Conservation (phyloP, 768 basidiomycete genomes). For the Termitomyces bulborhizus region DNA sequence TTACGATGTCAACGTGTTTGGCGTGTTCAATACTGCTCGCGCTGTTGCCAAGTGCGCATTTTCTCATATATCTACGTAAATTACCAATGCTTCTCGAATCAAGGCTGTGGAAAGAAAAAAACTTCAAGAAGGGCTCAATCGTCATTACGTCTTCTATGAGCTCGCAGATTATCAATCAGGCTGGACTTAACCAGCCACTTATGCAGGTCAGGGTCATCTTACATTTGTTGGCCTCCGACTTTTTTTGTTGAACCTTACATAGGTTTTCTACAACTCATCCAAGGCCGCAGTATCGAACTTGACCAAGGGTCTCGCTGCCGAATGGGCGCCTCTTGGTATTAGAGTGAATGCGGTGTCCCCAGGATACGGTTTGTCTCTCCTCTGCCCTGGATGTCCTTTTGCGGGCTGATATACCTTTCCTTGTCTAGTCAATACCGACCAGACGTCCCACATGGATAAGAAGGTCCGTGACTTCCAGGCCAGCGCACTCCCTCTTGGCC, state of each 20-base stretch:
- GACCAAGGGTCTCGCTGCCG: slow-evolving; percentile 51
- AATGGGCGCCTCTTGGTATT: slow-evolving; percentile 51
- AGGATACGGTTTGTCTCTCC: slow-evolving; percentile 41
- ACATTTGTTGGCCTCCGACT: too few relatives aligned
- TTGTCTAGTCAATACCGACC: slow-evolving; percentile 47
- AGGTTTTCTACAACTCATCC: slow-evolving; percentile 58
- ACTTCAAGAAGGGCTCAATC: slow-evolving; percentile 40
- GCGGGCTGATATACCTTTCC: not conserved
- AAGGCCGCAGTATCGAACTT: slow-evolving; percentile 61
- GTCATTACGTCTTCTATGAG: slow-evolving; percentile 65
- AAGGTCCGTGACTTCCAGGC: slow-evolving; percentile 43
- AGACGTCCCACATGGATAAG: slow-evolving; percentile 48
- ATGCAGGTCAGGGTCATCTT: slow-evolving; percentile 35
- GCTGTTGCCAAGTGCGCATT: slow-evolving; percentile 46
- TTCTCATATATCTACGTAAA: too few relatives aligned
- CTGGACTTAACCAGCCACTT: slow-evolving; percentile 35
- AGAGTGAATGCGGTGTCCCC: slow-evolving; percentile 59
- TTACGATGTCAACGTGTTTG: slow-evolving; percentile 56
- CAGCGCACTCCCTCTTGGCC: slow-evolving; percentile 41
- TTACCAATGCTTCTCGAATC: not conserved
- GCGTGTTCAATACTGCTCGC: slow-evolving; percentile 58
- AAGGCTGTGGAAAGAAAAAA: slow-evolving; percentile 39
- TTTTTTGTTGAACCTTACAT: not conserved
- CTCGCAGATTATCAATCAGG: slow-evolving; percentile 58
- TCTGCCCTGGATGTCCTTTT: not conserved